Percentiles rank a stretch among this genome's conserved stretches.
Evolutionary conservation across 345 rosid species (phyloP).

Genomic region (Euphorbia pulcherrima): DNA sequence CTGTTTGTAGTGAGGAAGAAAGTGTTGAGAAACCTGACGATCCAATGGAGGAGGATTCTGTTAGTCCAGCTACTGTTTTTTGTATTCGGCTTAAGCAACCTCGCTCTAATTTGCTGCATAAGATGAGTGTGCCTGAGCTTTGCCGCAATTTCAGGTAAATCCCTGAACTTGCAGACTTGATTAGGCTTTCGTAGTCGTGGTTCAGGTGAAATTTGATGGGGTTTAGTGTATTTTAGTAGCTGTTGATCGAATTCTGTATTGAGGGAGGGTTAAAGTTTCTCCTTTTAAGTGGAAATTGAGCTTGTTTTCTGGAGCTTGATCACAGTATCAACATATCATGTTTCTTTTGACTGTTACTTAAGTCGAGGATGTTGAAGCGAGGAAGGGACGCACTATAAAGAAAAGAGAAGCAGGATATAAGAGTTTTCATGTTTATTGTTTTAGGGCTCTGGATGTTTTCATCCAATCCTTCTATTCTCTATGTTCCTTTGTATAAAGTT

Average conservation of each 20-base stretch:
- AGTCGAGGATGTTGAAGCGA: not conserved
- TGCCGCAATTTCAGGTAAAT: conserved; percentile 88
- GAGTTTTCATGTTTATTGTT: not conserved
- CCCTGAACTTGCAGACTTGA: not conserved
- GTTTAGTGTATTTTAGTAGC: not conserved
- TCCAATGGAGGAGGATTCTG: conserved; percentile 74
- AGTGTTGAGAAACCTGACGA: conserved; percentile 37
- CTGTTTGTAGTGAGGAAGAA: conserved; percentile 30
- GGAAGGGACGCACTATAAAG: not conserved
- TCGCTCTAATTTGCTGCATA: conserved; percentile 69
- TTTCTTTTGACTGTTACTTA: too few relatives aligned
- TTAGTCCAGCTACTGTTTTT: conserved; percentile 79
- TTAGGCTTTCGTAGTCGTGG: not conserved
- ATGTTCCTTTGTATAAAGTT: not conserved
- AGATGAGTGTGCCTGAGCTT: conserved; percentile 85
- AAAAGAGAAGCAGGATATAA: not conserved
- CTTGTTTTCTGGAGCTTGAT: not conserved
- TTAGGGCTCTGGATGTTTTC: not conserved
- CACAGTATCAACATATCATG: not conserved
- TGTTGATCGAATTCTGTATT: not conserved
- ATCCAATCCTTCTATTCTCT: not conserved
- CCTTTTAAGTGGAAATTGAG: not conserved
- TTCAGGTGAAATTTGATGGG: not conserved
- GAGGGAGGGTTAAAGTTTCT: not conserved
- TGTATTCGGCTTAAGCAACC: conserved; percentile 86